These are phyloP conservation scores for Gracilaria vermiculophylla DNA, from an alignment of 23 red algal species.

Conservation along the genomic window DNA sequence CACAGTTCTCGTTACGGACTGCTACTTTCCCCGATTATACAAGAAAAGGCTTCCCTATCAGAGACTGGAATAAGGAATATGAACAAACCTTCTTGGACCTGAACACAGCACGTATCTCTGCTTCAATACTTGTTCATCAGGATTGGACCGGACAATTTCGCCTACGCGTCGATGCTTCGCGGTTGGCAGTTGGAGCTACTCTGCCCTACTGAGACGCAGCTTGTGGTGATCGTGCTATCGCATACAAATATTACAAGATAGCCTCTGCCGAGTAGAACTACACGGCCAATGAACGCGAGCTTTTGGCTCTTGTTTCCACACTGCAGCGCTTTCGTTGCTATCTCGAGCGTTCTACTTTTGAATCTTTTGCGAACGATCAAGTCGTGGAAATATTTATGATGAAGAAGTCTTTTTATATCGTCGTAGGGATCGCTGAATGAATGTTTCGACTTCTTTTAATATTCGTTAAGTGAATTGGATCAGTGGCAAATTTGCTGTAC, in stretches of 20 bases:
- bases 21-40: background rate
- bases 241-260: background rate
- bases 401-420: background rate
- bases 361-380: slow-evolving; percentile 11
- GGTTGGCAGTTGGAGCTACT: background rate
- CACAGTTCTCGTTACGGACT: background rate
- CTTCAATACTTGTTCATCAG: background rate
- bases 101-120: background rate
- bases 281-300: background rate
- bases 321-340: background rate
- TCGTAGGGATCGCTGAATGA: background rate
- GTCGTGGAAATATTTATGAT: background rate
- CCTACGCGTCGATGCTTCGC: background rate
- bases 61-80: background rate
- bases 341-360: background rate
- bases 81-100: background rate
- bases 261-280: background rate
- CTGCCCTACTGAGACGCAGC: background rate
- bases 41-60: background rate
- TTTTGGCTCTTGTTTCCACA: background rate
- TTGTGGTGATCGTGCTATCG: background rate
- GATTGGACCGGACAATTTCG: background rate
- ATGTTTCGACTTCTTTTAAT: background rate
- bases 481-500: background rate
- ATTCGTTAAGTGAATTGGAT: background rate